phyloP scores from a whole-genome alignment of 2,329 filamentous ascomycete species.

The Sporothrix dimorphospora region DNA sequence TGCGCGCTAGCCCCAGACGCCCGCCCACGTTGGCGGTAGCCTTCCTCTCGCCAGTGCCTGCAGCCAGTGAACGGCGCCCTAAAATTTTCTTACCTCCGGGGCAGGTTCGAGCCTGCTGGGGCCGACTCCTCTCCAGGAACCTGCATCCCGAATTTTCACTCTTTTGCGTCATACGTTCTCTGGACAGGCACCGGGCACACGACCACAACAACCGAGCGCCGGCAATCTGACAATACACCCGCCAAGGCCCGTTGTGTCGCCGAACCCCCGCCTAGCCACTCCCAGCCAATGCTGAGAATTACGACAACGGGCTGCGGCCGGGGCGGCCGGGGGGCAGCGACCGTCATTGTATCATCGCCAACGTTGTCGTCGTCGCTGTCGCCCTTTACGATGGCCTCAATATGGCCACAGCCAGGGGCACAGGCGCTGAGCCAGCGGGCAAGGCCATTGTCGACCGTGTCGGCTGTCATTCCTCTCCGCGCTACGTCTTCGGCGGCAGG shows the following conservation, averaged over 20 bases:
- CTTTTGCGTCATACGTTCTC: neutral
- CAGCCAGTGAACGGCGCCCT: slow-evolving; percentile 2
- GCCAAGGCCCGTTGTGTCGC: slow-evolving; percentile 3
- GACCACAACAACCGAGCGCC: neutral
- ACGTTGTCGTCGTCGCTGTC: neutral
- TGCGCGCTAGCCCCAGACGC: neutral
- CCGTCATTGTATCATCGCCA: neutral
- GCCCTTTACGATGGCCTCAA: neutral
- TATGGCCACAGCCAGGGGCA: neutral
- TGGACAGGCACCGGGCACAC: neutral
- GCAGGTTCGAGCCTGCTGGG: neutral
- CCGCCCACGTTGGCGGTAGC: slow-evolving; percentile 1
- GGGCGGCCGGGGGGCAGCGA: neutral
- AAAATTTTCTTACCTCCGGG: slow-evolving; percentile 12
- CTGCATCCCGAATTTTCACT: slow-evolving; percentile 10
- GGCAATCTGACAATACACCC: neutral
- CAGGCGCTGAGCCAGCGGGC: neutral
- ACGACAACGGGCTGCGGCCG: slow-evolving; percentile 28
- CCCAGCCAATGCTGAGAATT: slow-evolving; percentile 29
- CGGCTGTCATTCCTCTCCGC: neutral
- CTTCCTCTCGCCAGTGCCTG: neutral
- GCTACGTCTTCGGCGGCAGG: neutral
- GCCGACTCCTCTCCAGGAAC: neutral
- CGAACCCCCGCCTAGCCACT: neutral
- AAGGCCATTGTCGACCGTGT: neutral